A percentile compares a stretch with the other conserved stretches of the same genome.
Conservation (phyloP, 768 basidiomycete genomes). For the Psilocybe azurescens region DNA sequence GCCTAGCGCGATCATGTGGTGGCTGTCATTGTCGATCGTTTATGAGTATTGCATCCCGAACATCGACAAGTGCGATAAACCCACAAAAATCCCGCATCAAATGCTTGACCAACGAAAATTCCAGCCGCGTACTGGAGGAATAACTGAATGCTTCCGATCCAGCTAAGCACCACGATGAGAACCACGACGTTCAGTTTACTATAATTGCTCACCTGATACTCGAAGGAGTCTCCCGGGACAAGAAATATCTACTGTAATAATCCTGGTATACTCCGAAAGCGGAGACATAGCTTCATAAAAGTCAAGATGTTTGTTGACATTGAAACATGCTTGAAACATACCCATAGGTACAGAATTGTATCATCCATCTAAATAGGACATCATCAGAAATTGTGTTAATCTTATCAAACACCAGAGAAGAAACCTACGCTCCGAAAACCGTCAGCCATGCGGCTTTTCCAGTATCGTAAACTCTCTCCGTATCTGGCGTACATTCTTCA, state of each 20-base stretch:
- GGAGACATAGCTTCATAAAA: slow-evolving; percentile 41
- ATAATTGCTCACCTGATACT: slow-evolving; percentile 42
- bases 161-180: slow-evolving; percentile 31
- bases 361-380: slow-evolving; percentile 38
- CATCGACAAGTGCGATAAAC: slow-evolving; percentile 19
- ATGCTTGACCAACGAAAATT: slow-evolving; percentile 44
- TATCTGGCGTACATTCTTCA: neutral
- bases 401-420: neutral
- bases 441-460: slow-evolving; percentile 49
- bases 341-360: slow-evolving; percentile 54
- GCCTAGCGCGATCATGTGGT: slow-evolving; percentile 40
- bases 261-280: slow-evolving; percentile 56
- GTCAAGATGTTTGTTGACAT: slow-evolving; percentile 1
- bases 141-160: slow-evolving; percentile 56
- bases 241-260: slow-evolving; percentile 46
- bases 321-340: slow-evolving; percentile 20
- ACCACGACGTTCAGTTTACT: neutral
- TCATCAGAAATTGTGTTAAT: neutral
- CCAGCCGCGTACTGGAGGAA: slow-evolving; percentile 50
- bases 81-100: slow-evolving; percentile 56
- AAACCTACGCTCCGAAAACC: slow-evolving; percentile 47
- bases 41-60: slow-evolving; percentile 14
- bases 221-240: slow-evolving; percentile 44
- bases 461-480: slow-evolving; percentile 20
- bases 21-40: slow-evolving; percentile 24